These are phyloP conservation scores for Thelonectria rubi DNA, from an alignment of 2,329 filamentous ascomycete species.

Conservation along the genomic window DNA sequence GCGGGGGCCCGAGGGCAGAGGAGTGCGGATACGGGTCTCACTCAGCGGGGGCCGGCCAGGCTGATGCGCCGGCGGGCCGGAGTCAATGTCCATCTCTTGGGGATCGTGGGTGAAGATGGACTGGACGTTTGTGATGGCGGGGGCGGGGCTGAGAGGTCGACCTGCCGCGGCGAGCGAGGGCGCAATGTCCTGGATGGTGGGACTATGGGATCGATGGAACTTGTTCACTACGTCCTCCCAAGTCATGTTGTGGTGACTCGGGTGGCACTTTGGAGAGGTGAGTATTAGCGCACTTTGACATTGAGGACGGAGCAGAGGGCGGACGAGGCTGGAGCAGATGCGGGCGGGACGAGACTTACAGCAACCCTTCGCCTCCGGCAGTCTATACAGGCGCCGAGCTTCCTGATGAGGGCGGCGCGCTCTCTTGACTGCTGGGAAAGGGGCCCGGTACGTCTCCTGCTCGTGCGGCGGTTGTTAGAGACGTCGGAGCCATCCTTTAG, in stretches of 20 bases:
- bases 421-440: slow-evolving; percentile 67
- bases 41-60: slow-evolving; percentile 52
- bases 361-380: slow-evolving; percentile 66
- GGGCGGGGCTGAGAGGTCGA: slow-evolving; percentile 58
- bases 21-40: slow-evolving; percentile 63
- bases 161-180: slow-evolving; percentile 52
- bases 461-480: slow-evolving; percentile 62
- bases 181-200: slow-evolving; percentile 59
- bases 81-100: slow-evolving; percentile 67
- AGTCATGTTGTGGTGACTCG: slow-evolving; percentile 67
- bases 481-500: slow-evolving; percentile 64
- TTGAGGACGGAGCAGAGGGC: background rate
- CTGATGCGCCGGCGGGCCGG: slow-evolving; percentile 44
- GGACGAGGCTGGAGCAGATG: background rate
- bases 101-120: slow-evolving; percentile 55
- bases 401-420: slow-evolving; percentile 67
- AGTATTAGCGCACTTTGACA: slow-evolving; percentile 31
- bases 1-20: slow-evolving; percentile 65
- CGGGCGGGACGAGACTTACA: slow-evolving; percentile 53
- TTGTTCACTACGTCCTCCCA: slow-evolving; percentile 67
- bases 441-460: slow-evolving; percentile 67
- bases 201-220: slow-evolving; percentile 62
- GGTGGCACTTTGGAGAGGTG: slow-evolving; percentile 59
- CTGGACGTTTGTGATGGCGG: slow-evolving; percentile 48
- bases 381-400: slow-evolving; percentile 65